phyloP scores from a whole-genome alignment of 176 grass and related monocot genomes.

The Pontederia crassipes region DNA sequence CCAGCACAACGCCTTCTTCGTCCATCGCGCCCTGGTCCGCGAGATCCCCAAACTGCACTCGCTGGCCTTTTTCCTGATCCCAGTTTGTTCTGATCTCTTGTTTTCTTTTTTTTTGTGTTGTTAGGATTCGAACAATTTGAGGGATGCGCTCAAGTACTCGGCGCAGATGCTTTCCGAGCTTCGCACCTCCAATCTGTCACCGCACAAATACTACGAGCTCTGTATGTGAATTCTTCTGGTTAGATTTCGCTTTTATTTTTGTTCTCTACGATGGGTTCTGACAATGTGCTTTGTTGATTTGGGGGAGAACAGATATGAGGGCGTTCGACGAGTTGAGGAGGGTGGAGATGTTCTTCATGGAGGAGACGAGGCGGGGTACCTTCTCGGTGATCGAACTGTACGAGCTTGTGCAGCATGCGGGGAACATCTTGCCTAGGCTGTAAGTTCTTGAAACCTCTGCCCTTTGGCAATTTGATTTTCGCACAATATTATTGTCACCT shows the following conservation, averaged over 20 bases:
- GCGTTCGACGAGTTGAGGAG: slow-evolving; percentile 92
- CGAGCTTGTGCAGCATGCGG: slow-evolving; percentile 93
- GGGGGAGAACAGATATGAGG: slow-evolving; percentile 61
- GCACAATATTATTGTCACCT: neutral
- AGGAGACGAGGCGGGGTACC: slow-evolving; percentile 66
- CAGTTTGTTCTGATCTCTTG: neutral
- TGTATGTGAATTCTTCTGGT: slow-evolving; percentile 36
- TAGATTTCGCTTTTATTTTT: slow-evolving; percentile 5
- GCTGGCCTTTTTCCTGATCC: slow-evolving; percentile 14
- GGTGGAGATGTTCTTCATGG: slow-evolving; percentile 99
- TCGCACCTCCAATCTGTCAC: slow-evolving; percentile 82
- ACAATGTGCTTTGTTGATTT: slow-evolving; percentile 6
- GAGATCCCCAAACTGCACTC: neutral
- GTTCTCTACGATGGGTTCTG: neutral
- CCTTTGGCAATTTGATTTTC: neutral
- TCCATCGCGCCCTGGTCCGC: slow-evolving; percentile 89
- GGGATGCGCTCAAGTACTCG: slow-evolving; percentile 95
- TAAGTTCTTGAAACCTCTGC: slow-evolving; percentile 23
- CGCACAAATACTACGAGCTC: slow-evolving; percentile 96
- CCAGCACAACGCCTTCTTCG: slow-evolving; percentile 97
- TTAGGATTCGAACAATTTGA: slow-evolving; percentile 92
- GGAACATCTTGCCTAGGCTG: slow-evolving; percentile 92
- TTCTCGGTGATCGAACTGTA: slow-evolving; percentile 86
- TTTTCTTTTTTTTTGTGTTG: neutral
- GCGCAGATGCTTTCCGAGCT: slow-evolving; percentile 99